Evolutionary conservation across 2,329 filamentous ascomycete genomes (phyloP), one percentile per base, ranked within the genome.

Genomic region (Trichoderma lentiforme): DNA sequence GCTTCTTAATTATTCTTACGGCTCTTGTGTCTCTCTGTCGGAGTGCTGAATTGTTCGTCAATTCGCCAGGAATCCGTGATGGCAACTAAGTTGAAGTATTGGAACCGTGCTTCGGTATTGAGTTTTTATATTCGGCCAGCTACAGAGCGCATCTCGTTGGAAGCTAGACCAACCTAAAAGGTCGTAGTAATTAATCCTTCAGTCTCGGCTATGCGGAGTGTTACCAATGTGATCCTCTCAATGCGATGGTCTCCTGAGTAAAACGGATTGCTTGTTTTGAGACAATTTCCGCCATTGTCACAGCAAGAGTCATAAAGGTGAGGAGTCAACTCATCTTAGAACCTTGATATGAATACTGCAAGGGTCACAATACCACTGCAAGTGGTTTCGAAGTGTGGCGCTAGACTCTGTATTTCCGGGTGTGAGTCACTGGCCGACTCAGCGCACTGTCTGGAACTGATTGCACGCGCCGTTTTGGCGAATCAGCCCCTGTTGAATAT

Each of bases 401-500:
- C 60, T 56, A 64, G 32, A 39, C 26, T 34, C 21, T 28, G 60
- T 14, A 18, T 34, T 60, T 39, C 24, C 24, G 8, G 28, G 5
- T 14, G 18, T 70, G 68, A 70, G 68, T 70, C 68, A 70, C 68
- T 70, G 58, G 24, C 60, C 68, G 68, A 64, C 58, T 21, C 67
- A 36, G 39, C 39, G 14, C 61, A 15, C 39, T 34, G 67, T n/a
- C 14, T 28, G 8, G 7, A 24, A 11, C 6, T 56, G 58, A 3
- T 34, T 15, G 7, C 14, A 39, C 15, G 39, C 39, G 39, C 7
- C 39, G 39, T 43, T 43, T 43, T n/a, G 15, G 3, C 7, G 18
- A 43, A 43, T 43, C 39, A 43, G 15, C 39, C 18, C 18, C 15
- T 43, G 39, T 43, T 43, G 39, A 18, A 9, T 43, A 26, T 43